These are phyloP conservation scores for Fusarium sp. DNA, from an alignment of 2,329 filamentous ascomycete genomes.

Conservation along the genomic window DNA sequence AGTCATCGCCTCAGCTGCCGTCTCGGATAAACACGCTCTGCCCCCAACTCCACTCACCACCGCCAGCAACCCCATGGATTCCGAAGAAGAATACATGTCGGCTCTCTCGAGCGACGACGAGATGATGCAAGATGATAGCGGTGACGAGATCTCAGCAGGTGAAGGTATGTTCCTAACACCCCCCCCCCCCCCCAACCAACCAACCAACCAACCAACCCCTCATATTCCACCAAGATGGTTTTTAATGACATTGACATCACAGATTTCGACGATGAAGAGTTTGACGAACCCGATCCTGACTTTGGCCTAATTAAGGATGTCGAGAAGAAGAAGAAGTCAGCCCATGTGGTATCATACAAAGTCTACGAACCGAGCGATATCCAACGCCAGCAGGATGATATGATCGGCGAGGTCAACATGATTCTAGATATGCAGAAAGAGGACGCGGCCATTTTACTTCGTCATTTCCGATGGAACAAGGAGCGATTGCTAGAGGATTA, in stretches of 20 bases:
- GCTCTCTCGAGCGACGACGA: slow-evolving; percentile 81
- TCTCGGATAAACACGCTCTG: slow-evolving; percentile 55
- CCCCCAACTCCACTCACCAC: slow-evolving; percentile 71
- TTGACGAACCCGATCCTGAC: slow-evolving; percentile 69
- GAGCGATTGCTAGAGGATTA: slow-evolving; percentile 95
- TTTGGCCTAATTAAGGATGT: slow-evolving; percentile 71
- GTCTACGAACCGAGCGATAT: slow-evolving; percentile 86
- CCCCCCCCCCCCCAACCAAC: no score
- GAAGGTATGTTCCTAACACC: slow-evolving; percentile 62
- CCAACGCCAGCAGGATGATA: slow-evolving; percentile 83
- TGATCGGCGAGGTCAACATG: slow-evolving; percentile 90
- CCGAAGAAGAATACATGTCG: slow-evolving; percentile 94
- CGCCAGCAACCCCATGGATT: slow-evolving; percentile 82
- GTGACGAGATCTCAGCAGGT: slow-evolving; percentile 72
- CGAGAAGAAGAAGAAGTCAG: slow-evolving; percentile 76
- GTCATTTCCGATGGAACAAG: slow-evolving; percentile 95
- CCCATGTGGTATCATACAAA: slow-evolving; percentile 87
- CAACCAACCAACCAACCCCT: neutral
- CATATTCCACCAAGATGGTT: slow-evolving; percentile 14
- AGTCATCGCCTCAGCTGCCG: slow-evolving; percentile 68
- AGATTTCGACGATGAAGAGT: slow-evolving; percentile 72
- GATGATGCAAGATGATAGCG: slow-evolving; percentile 81
- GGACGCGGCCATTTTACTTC: slow-evolving; percentile 88
- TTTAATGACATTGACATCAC: slow-evolving; percentile 30
- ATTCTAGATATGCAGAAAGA: slow-evolving; percentile 92